Conservation (phyloP, 1,139 yeast genomes). For the Geotrichum bryndzae region DNA sequence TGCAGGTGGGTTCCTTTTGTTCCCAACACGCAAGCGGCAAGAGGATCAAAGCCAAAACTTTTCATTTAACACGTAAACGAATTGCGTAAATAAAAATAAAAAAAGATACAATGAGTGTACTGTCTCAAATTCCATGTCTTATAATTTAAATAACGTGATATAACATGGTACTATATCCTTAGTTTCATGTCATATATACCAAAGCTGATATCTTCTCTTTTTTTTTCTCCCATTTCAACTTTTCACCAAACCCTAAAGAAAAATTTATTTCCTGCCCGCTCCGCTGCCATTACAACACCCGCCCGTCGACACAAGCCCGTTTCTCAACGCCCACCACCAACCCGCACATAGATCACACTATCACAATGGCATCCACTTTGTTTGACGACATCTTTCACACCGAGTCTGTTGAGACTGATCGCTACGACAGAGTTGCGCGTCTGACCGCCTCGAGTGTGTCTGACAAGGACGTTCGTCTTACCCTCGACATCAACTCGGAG, state of each 20-base stretch:
- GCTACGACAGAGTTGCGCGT: conserved; percentile 90
- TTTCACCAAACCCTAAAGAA: not conserved
- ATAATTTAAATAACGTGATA: not conserved
- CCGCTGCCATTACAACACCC: not conserved
- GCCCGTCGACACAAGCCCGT: not conserved
- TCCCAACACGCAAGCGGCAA: not conserved
- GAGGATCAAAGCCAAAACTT: not conserved
- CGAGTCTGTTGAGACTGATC: conserved; percentile 77
- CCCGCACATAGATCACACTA: not conserved
- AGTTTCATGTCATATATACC: not conserved
- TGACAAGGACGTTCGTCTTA: conserved; percentile 72
- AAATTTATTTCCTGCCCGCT: not conserved
- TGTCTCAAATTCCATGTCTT: not conserved
- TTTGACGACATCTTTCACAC: conserved; percentile 92
- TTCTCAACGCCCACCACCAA: not conserved
- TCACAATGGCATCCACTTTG: conserved; percentile 66
- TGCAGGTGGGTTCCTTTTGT: not conserved
- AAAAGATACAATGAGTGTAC: not conserved
- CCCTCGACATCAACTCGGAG: conserved; percentile 88
- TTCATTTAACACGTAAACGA: not conserved
- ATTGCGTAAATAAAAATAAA: not conserved
- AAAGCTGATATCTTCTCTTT: not conserved
- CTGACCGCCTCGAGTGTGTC: conserved; percentile 85
- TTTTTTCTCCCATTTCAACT: not conserved
- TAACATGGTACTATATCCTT: too few relatives aligned